Percentiles rank a stretch among this genome's conserved stretches.
phyloP scores from a whole-genome alignment of 805 yeast species.

The Blastobotrys peoriensis region DNA sequence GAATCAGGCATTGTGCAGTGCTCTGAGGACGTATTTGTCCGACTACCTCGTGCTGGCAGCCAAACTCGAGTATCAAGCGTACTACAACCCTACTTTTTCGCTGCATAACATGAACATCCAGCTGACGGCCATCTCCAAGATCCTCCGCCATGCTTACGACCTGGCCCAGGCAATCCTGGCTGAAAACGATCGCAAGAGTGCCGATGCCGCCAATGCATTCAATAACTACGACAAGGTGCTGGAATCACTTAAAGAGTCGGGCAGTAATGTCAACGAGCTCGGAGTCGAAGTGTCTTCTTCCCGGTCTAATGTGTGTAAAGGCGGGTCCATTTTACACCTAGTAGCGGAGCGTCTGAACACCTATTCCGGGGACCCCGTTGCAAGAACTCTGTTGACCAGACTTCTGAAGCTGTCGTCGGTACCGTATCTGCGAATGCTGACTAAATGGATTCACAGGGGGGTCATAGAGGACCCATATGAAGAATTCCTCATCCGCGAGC shows the following conservation, averaged over 20 bases:
- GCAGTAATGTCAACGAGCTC: slow-evolving; percentile 7
- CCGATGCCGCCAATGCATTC: slow-evolving; percentile 27
- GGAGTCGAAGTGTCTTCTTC: slow-evolving; percentile 15
- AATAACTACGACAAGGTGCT: slow-evolving; percentile 39
- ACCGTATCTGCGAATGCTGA: slow-evolving; percentile 61
- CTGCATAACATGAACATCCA: slow-evolving; percentile 54
- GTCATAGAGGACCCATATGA: slow-evolving; percentile 67
- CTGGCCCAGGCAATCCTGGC: slow-evolving; percentile 43
- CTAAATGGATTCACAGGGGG: slow-evolving; percentile 77
- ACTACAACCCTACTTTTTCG: slow-evolving; percentile 45
- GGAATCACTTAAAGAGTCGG: slow-evolving; percentile 33
- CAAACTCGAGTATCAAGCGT: slow-evolving; percentile 49
- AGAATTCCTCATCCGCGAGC: slow-evolving; percentile 68
- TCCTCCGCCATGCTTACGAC: slow-evolving; percentile 52
- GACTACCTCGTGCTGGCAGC: slow-evolving; percentile 26
- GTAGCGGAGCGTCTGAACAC: slow-evolving; percentile 52
- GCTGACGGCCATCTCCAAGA: slow-evolving; percentile 33
- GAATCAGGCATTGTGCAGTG: slow-evolving; percentile 64
- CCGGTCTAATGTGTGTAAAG: slow-evolving; percentile 41
- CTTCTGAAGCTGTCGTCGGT: slow-evolving; percentile 54
- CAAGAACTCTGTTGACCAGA: slow-evolving; percentile 44
- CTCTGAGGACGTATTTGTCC: slow-evolving; percentile 43
- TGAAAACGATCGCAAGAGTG: slow-evolving; percentile 33
- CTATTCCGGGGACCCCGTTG: slow-evolving; percentile 59
- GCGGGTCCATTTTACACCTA: slow-evolving; percentile 65